Conservation (phyloP, 2,329 filamentous ascomycete species). For the Acrocalymma vagum region DNA sequence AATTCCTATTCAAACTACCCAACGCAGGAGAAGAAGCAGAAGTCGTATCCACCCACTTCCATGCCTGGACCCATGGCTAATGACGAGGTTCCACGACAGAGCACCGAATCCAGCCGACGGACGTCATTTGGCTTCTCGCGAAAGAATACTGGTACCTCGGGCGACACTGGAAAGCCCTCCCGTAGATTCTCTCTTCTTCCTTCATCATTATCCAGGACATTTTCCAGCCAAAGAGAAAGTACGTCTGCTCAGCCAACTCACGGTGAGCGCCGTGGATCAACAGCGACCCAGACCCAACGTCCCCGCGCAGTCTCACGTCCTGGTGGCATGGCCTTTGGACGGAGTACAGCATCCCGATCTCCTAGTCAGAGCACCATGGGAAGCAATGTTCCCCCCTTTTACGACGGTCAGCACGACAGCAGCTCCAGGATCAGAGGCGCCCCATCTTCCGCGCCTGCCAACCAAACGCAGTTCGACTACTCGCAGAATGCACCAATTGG, state of each 20-base stretch:
- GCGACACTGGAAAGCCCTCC: conserved; percentile 49
- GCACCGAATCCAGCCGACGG: conserved; percentile 58
- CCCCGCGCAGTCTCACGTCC: conserved; percentile 41
- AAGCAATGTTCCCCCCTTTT: conserved; percentile 53
- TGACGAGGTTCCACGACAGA: conserved; percentile 62
- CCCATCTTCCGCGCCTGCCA: conserved; percentile 45
- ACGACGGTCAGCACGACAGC: conserved; percentile 50
- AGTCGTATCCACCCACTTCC: conserved; percentile 87
- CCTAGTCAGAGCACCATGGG: conserved; percentile 56
- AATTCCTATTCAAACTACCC: conserved; percentile 55
- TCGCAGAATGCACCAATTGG: conserved; percentile 32
- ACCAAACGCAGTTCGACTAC: conserved; percentile 47
- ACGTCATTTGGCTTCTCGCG: conserved; percentile 60
- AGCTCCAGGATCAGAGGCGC: conserved; percentile 32
- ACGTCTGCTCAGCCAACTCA: conserved; percentile 37
- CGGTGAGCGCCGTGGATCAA: conserved; percentile 44
- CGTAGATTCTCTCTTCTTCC: conserved; percentile 61
- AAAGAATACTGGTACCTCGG: conserved; percentile 52
- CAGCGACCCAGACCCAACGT: conserved; percentile 26
- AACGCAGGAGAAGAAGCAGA: conserved; percentile 64
- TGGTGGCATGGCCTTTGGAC: conserved; percentile 53
- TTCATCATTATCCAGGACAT: conserved; percentile 56
- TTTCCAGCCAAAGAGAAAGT: conserved; percentile 49
- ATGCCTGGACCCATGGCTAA: conserved; percentile 78
- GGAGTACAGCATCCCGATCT: conserved; percentile 49